These are phyloP conservation scores for Monilinia fructigena DNA, from an alignment of 2,329 filamentous ascomycete species.

Conservation along the genomic window DNA sequence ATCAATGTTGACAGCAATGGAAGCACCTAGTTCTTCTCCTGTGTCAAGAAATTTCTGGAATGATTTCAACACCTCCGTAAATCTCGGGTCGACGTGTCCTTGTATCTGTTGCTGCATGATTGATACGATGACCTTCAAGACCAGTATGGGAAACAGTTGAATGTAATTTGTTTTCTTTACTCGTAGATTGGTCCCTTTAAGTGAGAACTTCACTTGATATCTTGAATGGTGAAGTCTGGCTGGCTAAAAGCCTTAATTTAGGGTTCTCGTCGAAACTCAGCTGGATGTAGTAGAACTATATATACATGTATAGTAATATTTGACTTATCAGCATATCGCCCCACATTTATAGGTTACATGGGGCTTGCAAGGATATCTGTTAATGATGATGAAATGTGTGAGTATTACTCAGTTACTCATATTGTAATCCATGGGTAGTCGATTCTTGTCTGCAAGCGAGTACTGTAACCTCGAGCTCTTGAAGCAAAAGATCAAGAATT, in stretches of 20 bases:
- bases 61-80: slow-evolving; percentile 41
- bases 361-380: no score
- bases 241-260: no score
- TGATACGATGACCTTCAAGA: not conserved
- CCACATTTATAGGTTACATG: no score
- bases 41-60: slow-evolving; percentile 42
- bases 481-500: no score
- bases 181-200: not conserved
- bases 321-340: no score
- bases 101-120: slow-evolving; percentile 37
- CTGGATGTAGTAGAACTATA: no score
- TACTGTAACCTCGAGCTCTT: no score
- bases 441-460: no score
- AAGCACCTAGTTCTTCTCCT: slow-evolving; percentile 48
- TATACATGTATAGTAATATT: no score
- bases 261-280: no score
- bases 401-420: not conserved
- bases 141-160: not conserved
- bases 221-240: no score
- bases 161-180: not conserved
- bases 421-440: not conserved
- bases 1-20: slow-evolving; percentile 44
- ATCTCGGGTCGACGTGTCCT: slow-evolving; percentile 43
- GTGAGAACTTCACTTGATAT: no score
- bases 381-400: not conserved